These are phyloP conservation scores for Saccharomycopsis oosterbeekiorum DNA, from an alignment of 805 yeast species.

Conservation along the genomic window DNA sequence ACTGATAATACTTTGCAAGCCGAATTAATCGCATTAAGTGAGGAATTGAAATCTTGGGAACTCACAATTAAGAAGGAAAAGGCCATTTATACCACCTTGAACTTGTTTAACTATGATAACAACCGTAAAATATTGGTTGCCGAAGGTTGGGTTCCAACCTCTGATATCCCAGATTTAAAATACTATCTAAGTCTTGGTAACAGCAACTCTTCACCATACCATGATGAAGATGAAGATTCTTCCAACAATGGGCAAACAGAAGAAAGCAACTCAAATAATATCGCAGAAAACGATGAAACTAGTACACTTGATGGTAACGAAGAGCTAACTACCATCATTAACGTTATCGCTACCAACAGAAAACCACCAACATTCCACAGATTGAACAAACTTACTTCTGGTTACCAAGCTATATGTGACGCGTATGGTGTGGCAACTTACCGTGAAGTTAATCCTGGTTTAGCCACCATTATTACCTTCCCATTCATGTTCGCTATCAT, in stretches of 20 bases:
- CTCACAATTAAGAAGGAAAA: slow-evolving; percentile 43
- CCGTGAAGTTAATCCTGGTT: slow-evolving; percentile 66
- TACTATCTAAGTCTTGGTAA: slow-evolving; percentile 30
- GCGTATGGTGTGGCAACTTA: slow-evolving; percentile 74
- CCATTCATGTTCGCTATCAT: slow-evolving; percentile 78
- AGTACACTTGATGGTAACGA: not conserved
- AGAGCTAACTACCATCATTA: slow-evolving; percentile 34
- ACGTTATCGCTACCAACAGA: slow-evolving; percentile 53
- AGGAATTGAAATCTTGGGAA: slow-evolving; percentile 55
- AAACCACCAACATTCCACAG: slow-evolving; percentile 66
- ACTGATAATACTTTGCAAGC: slow-evolving; percentile 48
- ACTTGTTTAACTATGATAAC: slow-evolving; percentile 58
- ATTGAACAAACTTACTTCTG: slow-evolving; percentile 58
- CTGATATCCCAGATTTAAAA: slow-evolving; percentile 39
- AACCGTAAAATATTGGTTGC: slow-evolving; percentile 57
- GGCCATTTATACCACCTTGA: slow-evolving; percentile 47
- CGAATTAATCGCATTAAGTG: slow-evolving; percentile 54
- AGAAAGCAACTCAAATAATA: not conserved
- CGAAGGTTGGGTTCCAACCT: slow-evolving; percentile 66
- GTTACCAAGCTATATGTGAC: slow-evolving; percentile 62
- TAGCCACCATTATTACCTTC: slow-evolving; percentile 65
- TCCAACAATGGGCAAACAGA: not conserved
- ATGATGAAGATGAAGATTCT: slow-evolving; percentile 10
- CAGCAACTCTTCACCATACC: slow-evolving; percentile 17
- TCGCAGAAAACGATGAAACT: not conserved